Evolutionary conservation across 495 filamentous ascomycete genomes (phyloP).

Genomic region (Penicillium atrosanguineum): DNA sequence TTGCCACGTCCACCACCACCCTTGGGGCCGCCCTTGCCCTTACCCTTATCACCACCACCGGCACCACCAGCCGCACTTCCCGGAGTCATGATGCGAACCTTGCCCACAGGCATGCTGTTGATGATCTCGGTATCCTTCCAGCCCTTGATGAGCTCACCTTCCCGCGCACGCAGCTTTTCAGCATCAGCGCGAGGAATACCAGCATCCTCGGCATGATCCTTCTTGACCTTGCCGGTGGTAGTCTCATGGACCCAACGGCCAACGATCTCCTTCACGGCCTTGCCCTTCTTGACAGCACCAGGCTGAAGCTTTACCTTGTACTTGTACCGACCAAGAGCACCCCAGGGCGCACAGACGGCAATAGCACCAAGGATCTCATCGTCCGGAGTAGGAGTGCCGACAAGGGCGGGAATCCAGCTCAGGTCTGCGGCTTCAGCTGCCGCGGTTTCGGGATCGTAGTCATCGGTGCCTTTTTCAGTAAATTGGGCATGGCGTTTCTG

Average conservation of each 20-base stretch:
- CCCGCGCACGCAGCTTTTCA: slow-evolving; percentile 77
- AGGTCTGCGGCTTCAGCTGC: slow-evolving; percentile 46
- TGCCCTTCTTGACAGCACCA: slow-evolving; percentile 86
- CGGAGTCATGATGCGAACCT: slow-evolving; percentile 73
- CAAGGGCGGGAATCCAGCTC: slow-evolving; percentile 66
- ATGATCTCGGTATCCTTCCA: slow-evolving; percentile 81
- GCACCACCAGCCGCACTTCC: slow-evolving; percentile 45
- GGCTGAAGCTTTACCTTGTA: slow-evolving; percentile 94
- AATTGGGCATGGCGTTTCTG: slow-evolving; percentile 56
- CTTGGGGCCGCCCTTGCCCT: slow-evolving; percentile 36
- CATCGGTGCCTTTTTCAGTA: slow-evolving; percentile 52
- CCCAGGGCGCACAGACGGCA: slow-evolving; percentile 90
- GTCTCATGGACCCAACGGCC: slow-evolving; percentile 64
- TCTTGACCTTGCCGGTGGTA: slow-evolving; percentile 46
- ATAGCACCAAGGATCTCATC: slow-evolving; percentile 88
- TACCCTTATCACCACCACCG: slow-evolving; percentile 44
- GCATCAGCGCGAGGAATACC: slow-evolving; percentile 58
- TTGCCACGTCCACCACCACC: slow-evolving; percentile 42
- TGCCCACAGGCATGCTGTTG: slow-evolving; percentile 79
- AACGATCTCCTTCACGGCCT: slow-evolving; percentile 86
- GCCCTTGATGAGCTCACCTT: slow-evolving; percentile 76
- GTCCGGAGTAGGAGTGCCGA: slow-evolving; percentile 72
- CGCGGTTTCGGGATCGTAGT: slow-evolving; percentile 55
- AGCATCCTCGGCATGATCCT: slow-evolving; percentile 47
- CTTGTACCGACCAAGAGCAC: slow-evolving; percentile 71